Evolutionary conservation across 2,329 filamentous ascomycete species (phyloP).

Genomic region (Talaromyces islandicus): DNA sequence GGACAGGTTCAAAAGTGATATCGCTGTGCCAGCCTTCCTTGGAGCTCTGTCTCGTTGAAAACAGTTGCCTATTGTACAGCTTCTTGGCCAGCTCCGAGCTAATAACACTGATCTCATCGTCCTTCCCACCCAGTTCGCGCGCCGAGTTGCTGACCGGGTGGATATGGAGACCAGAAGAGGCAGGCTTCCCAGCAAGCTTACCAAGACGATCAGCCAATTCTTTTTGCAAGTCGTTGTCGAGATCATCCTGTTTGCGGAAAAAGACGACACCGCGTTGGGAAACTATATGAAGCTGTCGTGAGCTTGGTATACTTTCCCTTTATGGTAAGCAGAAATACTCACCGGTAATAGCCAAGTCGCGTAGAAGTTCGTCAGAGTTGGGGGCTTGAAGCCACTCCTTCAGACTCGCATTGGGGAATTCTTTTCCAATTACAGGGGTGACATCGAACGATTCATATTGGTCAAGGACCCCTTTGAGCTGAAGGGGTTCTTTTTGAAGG

Average conservation of each 20-base stretch:
- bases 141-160: conserved; percentile 46
- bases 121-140: conserved; percentile 40
- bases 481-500: conserved; percentile 23
- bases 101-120: conserved; percentile 47
- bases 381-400: conserved; percentile 43
- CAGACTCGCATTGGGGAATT: conserved; percentile 37
- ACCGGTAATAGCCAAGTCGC: conserved; percentile 32
- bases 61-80: conserved; percentile 43
- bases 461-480: conserved; percentile 37
- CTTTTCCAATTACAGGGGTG: conserved; percentile 47
- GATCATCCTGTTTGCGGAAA: conserved; percentile 8
- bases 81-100: conserved; percentile 33
- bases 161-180: conserved; percentile 40
- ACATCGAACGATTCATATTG: conserved; percentile 43
- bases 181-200: conserved; percentile 42
- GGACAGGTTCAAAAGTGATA: conserved; percentile 44
- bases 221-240: conserved; percentile 27
- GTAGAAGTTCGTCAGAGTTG: conserved; percentile 29
- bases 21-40: conserved; percentile 44
- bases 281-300: not conserved
- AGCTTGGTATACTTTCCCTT: not conserved
- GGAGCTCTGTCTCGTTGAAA: conserved; percentile 20
- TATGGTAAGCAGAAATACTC: not conserved
- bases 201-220: conserved; percentile 37
- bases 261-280: conserved; percentile 40